Evolutionary conservation across 352 stramenopile genomes (phyloP).

Genomic region (Blastocystis sp.): DNA sequence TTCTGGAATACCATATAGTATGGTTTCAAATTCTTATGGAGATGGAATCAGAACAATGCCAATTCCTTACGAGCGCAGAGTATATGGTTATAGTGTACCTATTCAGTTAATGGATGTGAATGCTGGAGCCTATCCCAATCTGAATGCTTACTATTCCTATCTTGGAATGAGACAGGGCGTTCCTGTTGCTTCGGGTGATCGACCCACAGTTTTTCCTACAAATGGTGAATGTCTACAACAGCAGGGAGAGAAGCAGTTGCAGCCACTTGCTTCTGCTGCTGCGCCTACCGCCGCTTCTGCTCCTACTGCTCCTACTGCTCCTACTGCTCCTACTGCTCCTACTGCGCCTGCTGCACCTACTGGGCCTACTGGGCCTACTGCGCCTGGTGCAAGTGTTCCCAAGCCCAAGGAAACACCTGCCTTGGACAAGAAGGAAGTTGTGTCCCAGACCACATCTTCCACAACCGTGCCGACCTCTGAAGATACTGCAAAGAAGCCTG

Average conservation of each 20-base stretch:
- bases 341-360: background rate
- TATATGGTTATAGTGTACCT: conserved; percentile 8
- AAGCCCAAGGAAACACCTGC: background rate
- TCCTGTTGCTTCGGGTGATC: background rate
- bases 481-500: too few species aligned
- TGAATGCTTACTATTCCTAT: background rate
- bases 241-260: background rate
- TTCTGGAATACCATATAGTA: background rate
- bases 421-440: background rate
- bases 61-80: conserved; percentile 16
- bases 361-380: background rate
- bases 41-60: conserved; percentile 31
- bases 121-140: background rate
- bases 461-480: too few species aligned
- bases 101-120: conserved; percentile 29
- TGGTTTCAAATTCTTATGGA: conserved; percentile 49
- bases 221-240: background rate
- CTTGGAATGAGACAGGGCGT: background rate
- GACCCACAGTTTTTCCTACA: background rate
- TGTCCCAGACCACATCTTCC: too few species aligned
- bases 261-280: background rate
- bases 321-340: background rate
- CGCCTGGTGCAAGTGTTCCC: background rate
- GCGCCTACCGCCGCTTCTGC: background rate
- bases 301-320: background rate